A percentile compares a stretch with the other conserved stretches of the same genome.
Conservation (phyloP, 1,139 yeast species). For the Meyerozyma sp. region DNA sequence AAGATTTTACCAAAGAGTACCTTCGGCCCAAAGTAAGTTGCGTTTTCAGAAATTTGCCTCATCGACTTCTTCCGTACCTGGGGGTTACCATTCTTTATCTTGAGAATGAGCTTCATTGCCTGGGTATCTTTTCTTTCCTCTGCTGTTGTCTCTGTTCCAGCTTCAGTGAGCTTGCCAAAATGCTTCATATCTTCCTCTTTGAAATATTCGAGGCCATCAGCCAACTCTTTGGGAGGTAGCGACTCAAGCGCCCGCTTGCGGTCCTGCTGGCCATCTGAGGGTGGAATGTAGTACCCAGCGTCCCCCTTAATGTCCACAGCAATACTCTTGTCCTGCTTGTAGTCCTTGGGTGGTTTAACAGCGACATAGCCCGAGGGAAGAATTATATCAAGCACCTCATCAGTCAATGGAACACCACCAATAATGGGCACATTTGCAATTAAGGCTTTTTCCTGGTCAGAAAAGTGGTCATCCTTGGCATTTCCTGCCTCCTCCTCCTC, state of each 20-base stretch:
- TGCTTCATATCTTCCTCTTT: slow-evolving; percentile 68
- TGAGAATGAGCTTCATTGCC: slow-evolving; percentile 59
- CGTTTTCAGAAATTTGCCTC: slow-evolving; percentile 61
- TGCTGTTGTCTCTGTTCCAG: slow-evolving; percentile 26
- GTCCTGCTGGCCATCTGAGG: slow-evolving; percentile 14
- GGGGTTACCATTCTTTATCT: slow-evolving; percentile 75
- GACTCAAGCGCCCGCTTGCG: slow-evolving; percentile 15
- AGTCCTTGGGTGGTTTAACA: slow-evolving; percentile 44
- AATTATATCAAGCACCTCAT: slow-evolving; percentile 44
- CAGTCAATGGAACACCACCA: slow-evolving; percentile 44
- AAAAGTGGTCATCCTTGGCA: slow-evolving; percentile 10
- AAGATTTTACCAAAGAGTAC: slow-evolving; percentile 62
- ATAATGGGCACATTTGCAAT: slow-evolving; percentile 29
- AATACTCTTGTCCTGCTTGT: slow-evolving; percentile 24
- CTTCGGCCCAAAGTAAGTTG: slow-evolving; percentile 64
- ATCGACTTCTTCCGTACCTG: slow-evolving; percentile 64
- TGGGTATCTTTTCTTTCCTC: slow-evolving; percentile 58
- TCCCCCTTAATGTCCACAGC: slow-evolving; percentile 31
- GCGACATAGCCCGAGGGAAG: slow-evolving; percentile 52
- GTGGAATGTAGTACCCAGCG: slow-evolving; percentile 21
- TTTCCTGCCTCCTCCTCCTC: slow-evolving; percentile 3
- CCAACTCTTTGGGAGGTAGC: slow-evolving; percentile 46
- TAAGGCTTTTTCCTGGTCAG: slow-evolving; percentile 11
- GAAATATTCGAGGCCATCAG: slow-evolving; percentile 52
- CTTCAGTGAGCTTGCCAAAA: slow-evolving; percentile 54